Base-by-base conservation (phyloP, 2,329 filamentous ascomycete species). In the Penicillium brasilianum region DNA sequence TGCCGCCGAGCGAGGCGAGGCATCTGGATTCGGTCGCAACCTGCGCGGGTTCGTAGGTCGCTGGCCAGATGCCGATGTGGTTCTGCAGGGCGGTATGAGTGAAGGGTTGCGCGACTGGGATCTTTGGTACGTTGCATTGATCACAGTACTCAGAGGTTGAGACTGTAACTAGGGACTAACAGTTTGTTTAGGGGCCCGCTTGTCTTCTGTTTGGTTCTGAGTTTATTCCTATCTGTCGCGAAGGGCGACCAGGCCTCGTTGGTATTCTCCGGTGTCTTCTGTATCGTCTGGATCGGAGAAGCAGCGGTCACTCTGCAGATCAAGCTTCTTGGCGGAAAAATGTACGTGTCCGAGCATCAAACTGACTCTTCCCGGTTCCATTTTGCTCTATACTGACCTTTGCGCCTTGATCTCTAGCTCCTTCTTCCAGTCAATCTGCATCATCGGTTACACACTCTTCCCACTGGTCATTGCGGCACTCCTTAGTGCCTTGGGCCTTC, bases 361-460 rank as follows among this genome's bases (percentile, higher is more conserved):
- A 25, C n/a, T 44, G 7, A 2, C 44, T 11, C 5, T 30, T 43
- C 20, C 18, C 39, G 8, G 39, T 28, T 44, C 22, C 14, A 8
- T 8, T 22, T 7, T 14, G 22, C 30, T 18, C 2, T 5, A 20
- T 51, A 13, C 71, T 74, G 55, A 74, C 55, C 22, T 32, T 39
- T 39, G 9, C 22, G 30, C 16, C 30, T 34, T 20, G 13, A 9
- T 46, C n/a, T 71, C 54, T 74, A 98, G 94, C 72, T 97, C 95
- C 18, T 99, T 99, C 77, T 95, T 96, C 73, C 95, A 99, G 78
- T 96, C 93, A 60, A 87, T 99, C 68, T 98, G 93, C 78, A 96
- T 99, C 71, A 99, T 99, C 75, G 95, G 95, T 49, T 99, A 99
- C 79, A 99, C 95, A 1, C 87, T 99, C 58, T 99, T 99, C 80